A percentile compares a stretch with the other conserved stretches of the same genome.
Conservation (phyloP, 108 stramenopile genomes). For the Cyclotella cryptica region DNA sequence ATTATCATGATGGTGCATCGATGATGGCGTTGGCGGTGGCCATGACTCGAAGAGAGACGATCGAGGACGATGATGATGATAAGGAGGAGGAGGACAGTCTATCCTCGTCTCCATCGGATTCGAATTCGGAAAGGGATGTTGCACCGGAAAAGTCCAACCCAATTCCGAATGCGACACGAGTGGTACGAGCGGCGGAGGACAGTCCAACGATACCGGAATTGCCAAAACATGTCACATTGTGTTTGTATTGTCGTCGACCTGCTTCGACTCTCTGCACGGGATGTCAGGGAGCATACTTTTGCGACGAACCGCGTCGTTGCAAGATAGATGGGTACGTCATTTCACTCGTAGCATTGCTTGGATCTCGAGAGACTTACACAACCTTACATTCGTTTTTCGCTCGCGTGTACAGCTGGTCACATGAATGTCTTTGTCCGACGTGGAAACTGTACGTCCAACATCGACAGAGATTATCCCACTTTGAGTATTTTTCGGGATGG, state of each 20-base stretch:
- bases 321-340: conserved; percentile 19
- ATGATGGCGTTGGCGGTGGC: conserved; percentile 57
- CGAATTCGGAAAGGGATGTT: neutral
- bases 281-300: conserved; percentile 82
- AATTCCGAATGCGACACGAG: too few species aligned
- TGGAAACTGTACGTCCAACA: conserved; percentile 74
- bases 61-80: neutral
- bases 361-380: too few species aligned
- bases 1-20: conserved; percentile 77
- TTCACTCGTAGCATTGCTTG: neutral
- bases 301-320: conserved; percentile 55
- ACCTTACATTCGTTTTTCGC: neutral
- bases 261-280: conserved; percentile 55
- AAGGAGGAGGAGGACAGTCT: neutral
- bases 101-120: neutral
- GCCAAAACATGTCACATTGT: conserved; percentile 57
- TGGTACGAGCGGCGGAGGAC: neutral
- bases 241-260: conserved; percentile 81
- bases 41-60: conserved; percentile 47
- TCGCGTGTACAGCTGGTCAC: conserved; percentile 65
- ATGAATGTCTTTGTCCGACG: conserved; percentile 77
- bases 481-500: conserved; percentile 67
- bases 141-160: neutral
- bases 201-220: neutral
- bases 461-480: conserved; percentile 63